A percentile compares a stretch with the other conserved stretches of the same genome.
phyloP scores from a whole-genome alignment of 2,329 filamentous ascomycete species.

The Colletotrichum orbiculare region DNA sequence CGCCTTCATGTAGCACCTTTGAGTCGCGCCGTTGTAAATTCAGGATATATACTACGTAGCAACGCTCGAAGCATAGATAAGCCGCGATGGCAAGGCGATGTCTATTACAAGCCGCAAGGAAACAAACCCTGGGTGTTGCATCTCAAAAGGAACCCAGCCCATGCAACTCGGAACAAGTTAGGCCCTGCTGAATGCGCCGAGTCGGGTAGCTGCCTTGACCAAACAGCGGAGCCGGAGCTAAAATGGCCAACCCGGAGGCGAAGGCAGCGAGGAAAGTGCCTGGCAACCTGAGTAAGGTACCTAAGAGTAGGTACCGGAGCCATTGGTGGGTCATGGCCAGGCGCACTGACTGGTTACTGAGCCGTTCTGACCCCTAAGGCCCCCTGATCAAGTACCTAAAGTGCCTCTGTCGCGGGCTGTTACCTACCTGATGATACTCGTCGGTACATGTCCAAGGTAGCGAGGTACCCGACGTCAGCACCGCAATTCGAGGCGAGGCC shows the following conservation, averaged over 20 bases:
- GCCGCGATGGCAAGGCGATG: too few species aligned
- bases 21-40: too few species aligned
- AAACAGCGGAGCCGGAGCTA: background rate
- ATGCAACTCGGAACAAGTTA: background rate
- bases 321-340: slow-evolving; percentile 11
- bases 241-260: slow-evolving; percentile 18
- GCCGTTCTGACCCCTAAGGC: slow-evolving; percentile 35
- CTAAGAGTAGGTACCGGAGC: background rate
- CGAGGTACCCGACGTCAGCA: slow-evolving; percentile 1
- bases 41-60: too few species aligned
- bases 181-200: background rate
- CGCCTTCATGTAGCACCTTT: too few species aligned
- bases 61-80: too few species aligned
- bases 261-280: slow-evolving; percentile 4
- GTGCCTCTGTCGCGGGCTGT: background rate
- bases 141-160: too few species aligned
- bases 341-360: slow-evolving; percentile 23
- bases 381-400: background rate
- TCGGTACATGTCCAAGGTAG: background rate
- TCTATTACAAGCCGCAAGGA: too few species aligned
- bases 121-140: too few species aligned
- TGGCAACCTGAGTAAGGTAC: too few species aligned
- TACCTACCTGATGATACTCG: background rate
- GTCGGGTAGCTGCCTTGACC: slow-evolving; percentile 9
- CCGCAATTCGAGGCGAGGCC: slow-evolving; percentile 44